phyloP scores from a whole-genome alignment of 1,284 basidiomycete genomes.

The Ganoderma multipileum region DNA sequence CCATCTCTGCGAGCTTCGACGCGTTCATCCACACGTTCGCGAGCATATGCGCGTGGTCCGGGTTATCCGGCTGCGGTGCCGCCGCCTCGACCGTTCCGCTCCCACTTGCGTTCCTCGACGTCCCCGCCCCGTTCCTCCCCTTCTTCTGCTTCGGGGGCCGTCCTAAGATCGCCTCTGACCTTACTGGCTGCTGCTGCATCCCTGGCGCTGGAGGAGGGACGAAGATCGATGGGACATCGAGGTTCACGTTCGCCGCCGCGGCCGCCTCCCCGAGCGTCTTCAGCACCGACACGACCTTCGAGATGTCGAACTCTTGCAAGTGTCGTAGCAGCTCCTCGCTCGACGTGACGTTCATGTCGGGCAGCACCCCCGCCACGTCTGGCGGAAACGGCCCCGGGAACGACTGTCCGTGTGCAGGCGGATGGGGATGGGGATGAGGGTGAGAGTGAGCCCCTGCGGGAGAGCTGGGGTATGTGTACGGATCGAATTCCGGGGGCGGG shows the following conservation, averaged over 20 bases:
- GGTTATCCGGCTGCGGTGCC: slow-evolving; percentile 38
- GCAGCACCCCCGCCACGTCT: slow-evolving; percentile 37
- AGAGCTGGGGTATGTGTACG: slow-evolving; percentile 31
- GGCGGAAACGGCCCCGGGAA: slow-evolving; percentile 38
- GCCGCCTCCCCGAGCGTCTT: slow-evolving; percentile 67
- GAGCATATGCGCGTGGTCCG: slow-evolving; percentile 56
- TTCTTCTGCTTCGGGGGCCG: slow-evolving; percentile 46
- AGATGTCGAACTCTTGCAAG: slow-evolving; percentile 73
- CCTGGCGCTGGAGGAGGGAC: slow-evolving; percentile 35
- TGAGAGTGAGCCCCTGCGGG: neutral
- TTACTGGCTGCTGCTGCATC: slow-evolving; percentile 49
- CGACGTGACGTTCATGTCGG: slow-evolving; percentile 60
- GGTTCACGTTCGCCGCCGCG: slow-evolving; percentile 49
- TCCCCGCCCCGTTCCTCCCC: slow-evolving; percentile 14
- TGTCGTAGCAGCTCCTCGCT: slow-evolving; percentile 77
- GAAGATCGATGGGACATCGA: slow-evolving; percentile 41
- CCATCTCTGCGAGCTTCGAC: slow-evolving; percentile 69
- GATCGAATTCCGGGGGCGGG: slow-evolving; percentile 29
- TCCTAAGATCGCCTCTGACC: slow-evolving; percentile 47
- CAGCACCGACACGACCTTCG: slow-evolving; percentile 70
- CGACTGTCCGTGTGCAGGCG: slow-evolving; percentile 23
- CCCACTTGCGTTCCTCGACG: slow-evolving; percentile 14
- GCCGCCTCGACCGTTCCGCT: slow-evolving; percentile 34
- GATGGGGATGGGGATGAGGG: slow-evolving; percentile 5
- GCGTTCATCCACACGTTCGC: slow-evolving; percentile 80